Evolutionary conservation across 345 rosid genomes (phyloP), one percentile per base, ranked within the genome.

Genomic region (Ceriops decandra): DNA sequence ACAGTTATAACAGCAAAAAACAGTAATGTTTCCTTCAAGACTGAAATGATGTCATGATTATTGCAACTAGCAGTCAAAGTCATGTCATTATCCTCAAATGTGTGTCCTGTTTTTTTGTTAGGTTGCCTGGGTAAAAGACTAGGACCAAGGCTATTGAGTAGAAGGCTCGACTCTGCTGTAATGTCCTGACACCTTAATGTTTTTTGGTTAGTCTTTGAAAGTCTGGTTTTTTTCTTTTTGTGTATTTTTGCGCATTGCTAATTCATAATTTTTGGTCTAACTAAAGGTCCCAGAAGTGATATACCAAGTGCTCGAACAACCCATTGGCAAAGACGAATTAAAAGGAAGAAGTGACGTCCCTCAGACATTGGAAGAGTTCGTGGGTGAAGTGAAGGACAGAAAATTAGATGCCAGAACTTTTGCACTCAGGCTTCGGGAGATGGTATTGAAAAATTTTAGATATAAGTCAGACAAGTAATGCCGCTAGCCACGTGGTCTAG

Each of bases 361-460:
- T 52, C 97, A 89, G 63, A 82, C 97, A 60, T 77, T 93, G 26
- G 81, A 88, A 67, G 97, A 93, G 35, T 93, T 93, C 67, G 79
- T 87, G 86, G 78, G 83, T 7, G 86, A 89, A 68, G 72, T 91
- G 58, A 93, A 81, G 76, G 76, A 80, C 74, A 73, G 46, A 74
- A 84, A 66, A 73, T 63, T 81, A 57, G 90, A 93, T 75, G 99
- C 97, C 57, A 84, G 77, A 72, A 57, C 88, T n/a, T 93, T 93
- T 65, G 97, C 99, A 52, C 64, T 87, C 66, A 84, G 86, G 86
- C 99, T 93, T 5, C 83, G 95, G 68, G 96, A 87, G 67, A 93
- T 93, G 99, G 97, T 89, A 82, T 47, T 46, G 2, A 60, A 21
- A 26, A 32, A 19, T 26, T 27, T 57, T 35, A 7, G 36, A 33